Percentiles rank a stretch among this genome's conserved stretches.
Evolutionary conservation across 163 green algal genomes (phyloP).

Genomic region (Scenedesmus sp.): DNA sequence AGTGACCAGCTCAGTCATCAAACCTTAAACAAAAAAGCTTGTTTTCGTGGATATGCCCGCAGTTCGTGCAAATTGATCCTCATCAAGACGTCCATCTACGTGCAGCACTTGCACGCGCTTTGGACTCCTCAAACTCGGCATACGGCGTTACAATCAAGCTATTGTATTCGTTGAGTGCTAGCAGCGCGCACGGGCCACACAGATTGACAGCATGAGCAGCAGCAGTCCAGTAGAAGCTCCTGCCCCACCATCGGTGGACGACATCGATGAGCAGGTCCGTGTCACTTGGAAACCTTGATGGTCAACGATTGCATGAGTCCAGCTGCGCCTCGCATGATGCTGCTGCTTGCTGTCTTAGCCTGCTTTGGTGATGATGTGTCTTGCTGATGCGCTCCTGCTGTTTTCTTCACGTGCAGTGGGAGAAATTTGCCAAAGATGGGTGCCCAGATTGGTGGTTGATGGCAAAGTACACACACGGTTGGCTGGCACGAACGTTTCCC

Average conservation of each 20-base stretch:
- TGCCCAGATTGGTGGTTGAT: slow-evolving; percentile 40
- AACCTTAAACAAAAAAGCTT: neutral
- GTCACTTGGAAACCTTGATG: neutral
- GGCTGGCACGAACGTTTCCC: neutral
- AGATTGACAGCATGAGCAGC: neutral
- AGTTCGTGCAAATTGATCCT: neutral
- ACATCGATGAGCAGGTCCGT: neutral
- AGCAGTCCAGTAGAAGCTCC: neutral
- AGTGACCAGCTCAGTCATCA: neutral
- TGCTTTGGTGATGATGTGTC: neutral
- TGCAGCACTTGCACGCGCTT: neutral
- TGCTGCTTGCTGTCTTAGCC: neutral
- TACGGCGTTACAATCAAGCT: neutral
- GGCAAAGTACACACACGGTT: slow-evolving; percentile 6
- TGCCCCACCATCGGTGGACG: neutral
- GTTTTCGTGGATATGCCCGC: neutral
- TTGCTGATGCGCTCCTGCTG: neutral
- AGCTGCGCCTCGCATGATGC: neutral
- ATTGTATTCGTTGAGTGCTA: neutral
- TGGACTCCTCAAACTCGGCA: neutral
- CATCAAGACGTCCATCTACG: neutral
- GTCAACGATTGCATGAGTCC: neutral
- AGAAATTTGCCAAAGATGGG: slow-evolving; percentile 19
- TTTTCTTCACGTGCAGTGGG: slow-evolving; percentile 13
- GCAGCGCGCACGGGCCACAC: neutral